These are phyloP conservation scores for Tylopilus sp. DNA, from an alignment of 768 basidiomycete species.

Conservation along the genomic window DNA sequence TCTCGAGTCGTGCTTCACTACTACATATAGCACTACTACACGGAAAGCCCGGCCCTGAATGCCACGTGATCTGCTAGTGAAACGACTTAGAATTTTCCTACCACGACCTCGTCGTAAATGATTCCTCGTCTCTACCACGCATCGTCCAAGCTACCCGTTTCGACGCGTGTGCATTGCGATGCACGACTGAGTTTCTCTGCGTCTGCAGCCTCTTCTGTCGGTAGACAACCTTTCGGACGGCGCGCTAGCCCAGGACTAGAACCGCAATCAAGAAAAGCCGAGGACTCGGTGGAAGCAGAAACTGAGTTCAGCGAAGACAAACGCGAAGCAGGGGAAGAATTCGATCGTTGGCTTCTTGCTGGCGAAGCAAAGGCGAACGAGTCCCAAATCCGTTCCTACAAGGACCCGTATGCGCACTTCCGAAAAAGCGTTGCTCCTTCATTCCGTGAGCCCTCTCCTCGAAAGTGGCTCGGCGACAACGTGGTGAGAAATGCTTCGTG, in stretches of 20 bases:
- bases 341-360: conserved; percentile 17
- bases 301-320: neutral
- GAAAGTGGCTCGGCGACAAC: conserved; percentile 60
- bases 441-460: conserved; percentile 35
- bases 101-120: conserved; percentile 11
- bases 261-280: neutral
- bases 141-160: conserved; percentile 8
- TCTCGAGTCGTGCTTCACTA: too few species aligned
- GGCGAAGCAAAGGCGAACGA: conserved; percentile 17
- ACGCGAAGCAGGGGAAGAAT: conserved; percentile 8
- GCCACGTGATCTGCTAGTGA: conserved; percentile 19
- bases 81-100: conserved; percentile 17
- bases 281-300: conserved; percentile 7
- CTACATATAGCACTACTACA: neutral
- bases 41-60: conserved; percentile 17
- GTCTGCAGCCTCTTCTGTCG: conserved; percentile 11
- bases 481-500: conserved; percentile 43
- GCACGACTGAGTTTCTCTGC: conserved; percentile 19
- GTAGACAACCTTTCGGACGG: conserved; percentile 10
- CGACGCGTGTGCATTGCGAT: conserved; percentile 9
- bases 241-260: neutral
- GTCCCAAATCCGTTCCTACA: conserved; percentile 14
- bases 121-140: conserved; percentile 18
- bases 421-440: conserved; percentile 16
- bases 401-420: conserved; percentile 18